phyloP scores from a whole-genome alignment of 31 red algal species.

The Odonthalia washingtoniensis region DNA sequence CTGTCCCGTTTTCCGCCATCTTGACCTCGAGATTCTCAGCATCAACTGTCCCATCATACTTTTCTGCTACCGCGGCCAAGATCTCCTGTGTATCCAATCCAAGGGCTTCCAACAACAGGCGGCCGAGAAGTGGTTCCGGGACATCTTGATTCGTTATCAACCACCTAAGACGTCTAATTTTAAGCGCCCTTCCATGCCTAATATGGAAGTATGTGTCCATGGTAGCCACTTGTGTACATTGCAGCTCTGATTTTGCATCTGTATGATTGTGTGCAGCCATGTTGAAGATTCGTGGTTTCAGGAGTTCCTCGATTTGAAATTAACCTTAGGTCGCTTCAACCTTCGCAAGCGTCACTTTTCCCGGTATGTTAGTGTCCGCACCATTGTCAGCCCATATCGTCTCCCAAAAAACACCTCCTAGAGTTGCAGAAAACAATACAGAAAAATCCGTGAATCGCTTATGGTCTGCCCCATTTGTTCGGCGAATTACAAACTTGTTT shows the following conservation, averaged over 20 bases:
- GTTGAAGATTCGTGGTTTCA: not conserved
- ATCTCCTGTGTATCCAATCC: not conserved
- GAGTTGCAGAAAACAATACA: not conserved
- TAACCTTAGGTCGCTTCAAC: not conserved
- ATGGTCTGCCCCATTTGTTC: not conserved
- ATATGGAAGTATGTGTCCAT: not conserved
- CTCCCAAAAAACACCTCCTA: not conserved
- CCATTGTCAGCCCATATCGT: not conserved
- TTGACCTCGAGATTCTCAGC: not conserved
- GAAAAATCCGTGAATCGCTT: not conserved
- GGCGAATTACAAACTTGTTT: not conserved
- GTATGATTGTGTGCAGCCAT: not conserved
- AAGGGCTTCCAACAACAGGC: not conserved
- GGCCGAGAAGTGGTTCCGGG: not conserved
- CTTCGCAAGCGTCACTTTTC: not conserved
- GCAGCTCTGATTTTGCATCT: not conserved
- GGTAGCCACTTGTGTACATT: too few relatives aligned
- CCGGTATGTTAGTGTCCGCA: not conserved
- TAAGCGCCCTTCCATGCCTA: not conserved
- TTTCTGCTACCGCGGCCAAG: not conserved
- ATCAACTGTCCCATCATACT: not conserved
- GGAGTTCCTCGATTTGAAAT: not conserved
- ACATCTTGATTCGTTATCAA: not conserved
- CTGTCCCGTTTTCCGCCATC: not conserved
- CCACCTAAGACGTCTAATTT: not conserved